Conservation (phyloP, 495 filamentous ascomycete genomes). For the Margaritispora aquatica region DNA sequence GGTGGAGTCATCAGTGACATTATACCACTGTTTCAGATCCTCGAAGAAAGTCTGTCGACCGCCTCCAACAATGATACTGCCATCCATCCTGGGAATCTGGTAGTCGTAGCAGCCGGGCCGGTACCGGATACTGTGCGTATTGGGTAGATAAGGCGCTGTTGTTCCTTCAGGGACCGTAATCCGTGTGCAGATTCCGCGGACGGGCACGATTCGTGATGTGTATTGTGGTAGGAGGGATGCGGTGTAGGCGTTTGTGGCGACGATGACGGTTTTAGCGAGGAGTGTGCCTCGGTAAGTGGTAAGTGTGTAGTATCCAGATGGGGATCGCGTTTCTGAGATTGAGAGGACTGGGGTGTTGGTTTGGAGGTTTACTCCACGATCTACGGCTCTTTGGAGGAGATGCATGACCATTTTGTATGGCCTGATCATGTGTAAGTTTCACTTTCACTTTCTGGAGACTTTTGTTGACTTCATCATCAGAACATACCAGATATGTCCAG, state of each 20-base stretch:
- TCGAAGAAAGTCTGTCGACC: constrained; percentile 31
- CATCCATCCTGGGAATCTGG: constrained; percentile 42
- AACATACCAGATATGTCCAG: constrained; percentile 47
- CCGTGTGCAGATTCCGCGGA: constrained; percentile 7
- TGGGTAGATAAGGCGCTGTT: constrained; percentile 3
- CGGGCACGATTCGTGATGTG: constrained; percentile 9
- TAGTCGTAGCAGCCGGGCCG: constrained; percentile 32
- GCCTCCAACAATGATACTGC: constrained; percentile 49
- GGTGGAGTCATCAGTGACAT: constrained; percentile 50
- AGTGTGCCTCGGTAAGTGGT: constrained; percentile 49
- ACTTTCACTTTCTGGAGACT: too few species aligned
- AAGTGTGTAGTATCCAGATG: constrained; percentile 42
- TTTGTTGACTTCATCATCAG: too few species aligned
- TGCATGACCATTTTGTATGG: constrained; percentile 58
- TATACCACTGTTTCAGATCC: constrained; percentile 38
- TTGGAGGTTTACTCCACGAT: constrained; percentile 52
- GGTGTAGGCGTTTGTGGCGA: constrained; percentile 72
- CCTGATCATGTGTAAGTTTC: neutral
- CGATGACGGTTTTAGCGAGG: constrained; percentile 46
- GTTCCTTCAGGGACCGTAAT: constrained; percentile 1
- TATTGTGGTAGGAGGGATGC: constrained; percentile 45
- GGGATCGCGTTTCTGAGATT: constrained; percentile 26
- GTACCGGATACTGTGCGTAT: constrained; percentile 5
- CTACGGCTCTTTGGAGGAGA: constrained; percentile 45
- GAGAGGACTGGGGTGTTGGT: constrained; percentile 51